These are phyloP conservation scores for Helenozyma baotianmanensis DNA, from an alignment of 805 yeast species.

Conservation along the genomic window DNA sequence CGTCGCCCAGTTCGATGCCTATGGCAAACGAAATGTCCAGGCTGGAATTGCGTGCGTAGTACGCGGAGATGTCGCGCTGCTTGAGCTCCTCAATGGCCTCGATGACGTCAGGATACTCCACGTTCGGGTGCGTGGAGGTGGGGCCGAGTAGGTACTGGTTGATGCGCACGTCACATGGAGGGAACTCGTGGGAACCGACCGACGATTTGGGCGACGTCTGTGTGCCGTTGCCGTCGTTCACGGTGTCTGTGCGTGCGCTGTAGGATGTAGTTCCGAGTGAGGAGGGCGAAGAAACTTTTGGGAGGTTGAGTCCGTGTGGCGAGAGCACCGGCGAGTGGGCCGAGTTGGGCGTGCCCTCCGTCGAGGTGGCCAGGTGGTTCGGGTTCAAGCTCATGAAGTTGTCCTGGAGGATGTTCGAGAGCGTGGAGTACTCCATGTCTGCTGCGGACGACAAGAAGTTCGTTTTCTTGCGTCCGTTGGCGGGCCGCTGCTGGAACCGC, in stretches of 20 bases:
- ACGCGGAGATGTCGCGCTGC: slow-evolving; percentile 36
- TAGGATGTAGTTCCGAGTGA: slow-evolving; percentile 4
- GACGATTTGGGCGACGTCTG: too few relatives aligned
- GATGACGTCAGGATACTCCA: slow-evolving; percentile 58
- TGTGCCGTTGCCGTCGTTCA: not conserved
- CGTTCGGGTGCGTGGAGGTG: slow-evolving; percentile 33
- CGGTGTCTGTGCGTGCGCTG: not conserved
- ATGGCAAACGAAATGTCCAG: slow-evolving; percentile 46
- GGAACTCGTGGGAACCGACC: slow-evolving; percentile 9
- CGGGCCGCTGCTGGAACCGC: not conserved
- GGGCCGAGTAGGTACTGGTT: slow-evolving; percentile 69
- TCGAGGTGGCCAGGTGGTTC: slow-evolving; percentile 24
- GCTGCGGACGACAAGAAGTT: slow-evolving; percentile 68
- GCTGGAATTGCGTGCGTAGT: slow-evolving; percentile 32
- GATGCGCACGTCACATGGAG: slow-evolving; percentile 52
- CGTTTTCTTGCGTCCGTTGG: slow-evolving; percentile 21
- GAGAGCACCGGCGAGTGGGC: slow-evolving; percentile 33
- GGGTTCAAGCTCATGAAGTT: slow-evolving; percentile 23
- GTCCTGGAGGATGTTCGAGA: slow-evolving; percentile 60
- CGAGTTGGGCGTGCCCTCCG: slow-evolving; percentile 37
- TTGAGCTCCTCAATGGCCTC: slow-evolving; percentile 39
- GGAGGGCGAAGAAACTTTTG: slow-evolving; percentile 3
- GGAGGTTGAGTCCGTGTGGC: slow-evolving; percentile 21
- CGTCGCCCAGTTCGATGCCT: slow-evolving; percentile 26
- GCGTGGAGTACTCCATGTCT: slow-evolving; percentile 64